Evolutionary conservation across 2,329 filamentous ascomycete species (phyloP), one percentile per base, ranked within the genome.

Genomic region (Dactylella cylindrospora): DNA sequence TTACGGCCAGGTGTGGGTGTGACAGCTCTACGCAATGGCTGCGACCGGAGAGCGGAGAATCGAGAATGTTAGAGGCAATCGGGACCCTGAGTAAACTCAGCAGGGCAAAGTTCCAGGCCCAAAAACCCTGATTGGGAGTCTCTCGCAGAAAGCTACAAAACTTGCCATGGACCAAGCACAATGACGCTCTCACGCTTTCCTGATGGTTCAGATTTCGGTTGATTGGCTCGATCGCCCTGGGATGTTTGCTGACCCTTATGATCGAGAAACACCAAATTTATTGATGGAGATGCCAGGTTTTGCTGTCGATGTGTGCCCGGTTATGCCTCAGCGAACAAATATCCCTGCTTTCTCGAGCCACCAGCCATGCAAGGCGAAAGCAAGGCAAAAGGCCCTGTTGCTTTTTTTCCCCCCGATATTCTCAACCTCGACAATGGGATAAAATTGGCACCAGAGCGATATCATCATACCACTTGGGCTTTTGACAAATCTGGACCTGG

Each of bases 231-330:
- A 62, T 62, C 31, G 22, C 25, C n/a, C 57, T 13, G 39, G 57
- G 57, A 49, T 54, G 3, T 50, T 52, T 39, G 38, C 17, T 33
- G 50, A 20, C 47, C 23, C 49, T 22, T 26, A 31, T 47, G 53
- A 53, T 49, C 47, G 54, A 32, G 54, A 62, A 62, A 49, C 53
- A 43, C 57, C 53, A 25, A 32, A 33, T 43, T 50, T 49, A 25
- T 47, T 33, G 36, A 43, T 50, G 49, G 57, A 54, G 57, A 62
- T 62, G 22, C 57, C 55, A 23, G 39, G 3, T 53, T 59, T 61
- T 43, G 47, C 47, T 38, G 41, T 53, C 31, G 8, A 43, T 32
- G 32, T 13, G 31, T 35, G 23, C 41, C 15, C 20, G 10, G 25
- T 25, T 38, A 35, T 52, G 55, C 55, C 47, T 61, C 55, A 61